Conservation (phyloP, 768 basidiomycete genomes). For the Russula foetens region DNA sequence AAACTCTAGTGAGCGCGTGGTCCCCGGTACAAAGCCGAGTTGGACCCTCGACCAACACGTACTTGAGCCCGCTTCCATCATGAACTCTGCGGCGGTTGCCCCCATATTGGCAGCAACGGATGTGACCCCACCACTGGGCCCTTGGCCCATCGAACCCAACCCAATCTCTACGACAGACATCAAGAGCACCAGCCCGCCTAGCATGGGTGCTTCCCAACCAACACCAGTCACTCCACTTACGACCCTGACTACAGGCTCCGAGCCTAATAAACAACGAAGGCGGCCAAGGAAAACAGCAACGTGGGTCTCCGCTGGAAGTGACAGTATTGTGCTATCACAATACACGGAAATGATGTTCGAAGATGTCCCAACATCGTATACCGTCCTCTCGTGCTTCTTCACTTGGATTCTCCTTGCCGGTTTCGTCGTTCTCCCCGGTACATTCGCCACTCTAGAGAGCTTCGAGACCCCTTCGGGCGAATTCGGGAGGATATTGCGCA, state of each 20-base stretch:
- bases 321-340: background rate
- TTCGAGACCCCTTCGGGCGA: background rate
- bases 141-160: too few species aligned
- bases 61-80: background rate
- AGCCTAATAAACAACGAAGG: background rate
- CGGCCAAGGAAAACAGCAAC: background rate
- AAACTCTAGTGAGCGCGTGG: background rate
- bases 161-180: background rate
- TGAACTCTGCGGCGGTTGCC: background rate
- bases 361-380: background rate
- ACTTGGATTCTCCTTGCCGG: conserved; percentile 17
- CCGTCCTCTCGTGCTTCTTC: conserved; percentile 4
- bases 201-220: background rate
- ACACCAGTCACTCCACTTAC: background rate
- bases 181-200: background rate
- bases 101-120: background rate
- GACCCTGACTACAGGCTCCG: background rate
- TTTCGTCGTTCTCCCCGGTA: conserved; percentile 15
- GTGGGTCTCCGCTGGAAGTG: background rate
- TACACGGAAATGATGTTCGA: conserved; percentile 12
- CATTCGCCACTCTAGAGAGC: conserved; percentile 3
- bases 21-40: background rate
- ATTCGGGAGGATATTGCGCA: background rate
- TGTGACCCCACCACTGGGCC: background rate
- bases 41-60: background rate